Evolutionary conservation across 306 rosid genomes (phyloP), one percentile per base, ranked within the genome.

Genomic region (Sechiopsis laciniata): DNA sequence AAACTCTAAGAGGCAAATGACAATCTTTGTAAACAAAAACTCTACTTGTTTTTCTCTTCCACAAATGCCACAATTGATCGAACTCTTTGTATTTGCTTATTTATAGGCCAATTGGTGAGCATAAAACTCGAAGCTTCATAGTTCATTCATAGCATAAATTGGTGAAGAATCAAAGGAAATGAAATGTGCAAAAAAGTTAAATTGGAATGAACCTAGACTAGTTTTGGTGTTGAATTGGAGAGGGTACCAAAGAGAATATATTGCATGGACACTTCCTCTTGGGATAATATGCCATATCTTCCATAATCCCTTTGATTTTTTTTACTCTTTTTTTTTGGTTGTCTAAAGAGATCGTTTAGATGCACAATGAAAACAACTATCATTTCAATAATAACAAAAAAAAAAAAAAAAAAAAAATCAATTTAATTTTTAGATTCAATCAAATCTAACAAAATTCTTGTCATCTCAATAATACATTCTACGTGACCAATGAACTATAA

Each of bases 1-100:
- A 77, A 83, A 80, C 79, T 83, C 79, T 57, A 55, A 68, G 77
- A 48, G 72, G 68, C 82, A 65, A 65, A 75, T 37, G 54, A 42
- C 48, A 8, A 65, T 20, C 71, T 19, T 19, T 16, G 22, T 62
- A 32, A 8, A 16, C 50, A 62, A 65, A 65, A 4, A 14, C n/a
- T 40, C 64, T 1, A 42, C 48, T 42, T 42, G 48, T 8, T 42
- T 42, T 8, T 32, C 37, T 32, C 8, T 42, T 8, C 48, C 2
- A 42, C 48, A 42, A 42, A 42, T 42, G 48, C 11, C 48, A 7
- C 1, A 42, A 4, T 37, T 19, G 19, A 9, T 5, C 16, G 5
- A 7, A 62, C 50, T 65, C 54, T 1, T 19, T 59, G 17, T 14
- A 7, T 22, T 17, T 3, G 29, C 10, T 26, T 42, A 40, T 42